These are phyloP conservation scores for Crataegus laevigata DNA, from an alignment of 306 rosid genomes.

Conservation along the genomic window DNA sequence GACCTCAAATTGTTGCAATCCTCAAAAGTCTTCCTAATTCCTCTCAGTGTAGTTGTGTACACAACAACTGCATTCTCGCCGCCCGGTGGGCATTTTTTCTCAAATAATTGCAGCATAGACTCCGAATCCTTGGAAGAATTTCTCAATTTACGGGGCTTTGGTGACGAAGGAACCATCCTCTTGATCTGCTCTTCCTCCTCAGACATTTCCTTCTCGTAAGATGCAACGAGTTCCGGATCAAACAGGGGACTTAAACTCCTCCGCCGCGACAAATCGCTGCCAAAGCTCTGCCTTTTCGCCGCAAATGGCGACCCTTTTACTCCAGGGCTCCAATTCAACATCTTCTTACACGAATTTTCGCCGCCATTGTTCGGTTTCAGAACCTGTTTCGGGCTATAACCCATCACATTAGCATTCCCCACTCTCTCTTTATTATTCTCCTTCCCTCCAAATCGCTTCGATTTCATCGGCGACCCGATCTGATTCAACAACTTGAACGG, in stretches of 20 bases:
- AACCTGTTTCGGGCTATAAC: conserved; percentile 56
- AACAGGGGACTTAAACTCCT: conserved; percentile 59
- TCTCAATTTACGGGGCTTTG: conserved; percentile 27
- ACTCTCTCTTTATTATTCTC: conserved; percentile 61
- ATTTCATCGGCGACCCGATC: conserved; percentile 60
- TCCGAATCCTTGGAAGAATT: conserved; percentile 25
- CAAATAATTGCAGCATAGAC: conserved; percentile 33
- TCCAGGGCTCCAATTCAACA: conserved; percentile 29
- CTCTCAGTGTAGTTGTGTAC: conserved; percentile 81
- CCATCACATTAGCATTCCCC: conserved; percentile 29
- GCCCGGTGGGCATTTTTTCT: conserved; percentile 56
- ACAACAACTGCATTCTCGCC: conserved; percentile 63
- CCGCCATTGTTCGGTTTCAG: conserved; percentile 28
- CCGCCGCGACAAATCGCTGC: conserved; percentile 29
- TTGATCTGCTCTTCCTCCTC: conserved; percentile 75
- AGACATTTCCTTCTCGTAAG: conserved; percentile 61
- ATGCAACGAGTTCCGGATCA: conserved; percentile 70
- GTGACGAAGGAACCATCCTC: conserved; percentile 60
- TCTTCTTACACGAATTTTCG: conserved; percentile 31
- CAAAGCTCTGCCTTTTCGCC: conserved; percentile 41
- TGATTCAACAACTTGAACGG: conserved; percentile 71
- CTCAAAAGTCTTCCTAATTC: conserved; percentile 87
- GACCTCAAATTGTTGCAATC: conserved; percentile 74
- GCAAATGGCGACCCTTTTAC: conserved; percentile 51
- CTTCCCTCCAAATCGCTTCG: conserved; percentile 48